Evolutionary conservation across 225 moss, liverwort and hornwort species (phyloP), one percentile per base, ranked within the genome.

Genomic region (Pseudisothecium myosuroides): DNA sequence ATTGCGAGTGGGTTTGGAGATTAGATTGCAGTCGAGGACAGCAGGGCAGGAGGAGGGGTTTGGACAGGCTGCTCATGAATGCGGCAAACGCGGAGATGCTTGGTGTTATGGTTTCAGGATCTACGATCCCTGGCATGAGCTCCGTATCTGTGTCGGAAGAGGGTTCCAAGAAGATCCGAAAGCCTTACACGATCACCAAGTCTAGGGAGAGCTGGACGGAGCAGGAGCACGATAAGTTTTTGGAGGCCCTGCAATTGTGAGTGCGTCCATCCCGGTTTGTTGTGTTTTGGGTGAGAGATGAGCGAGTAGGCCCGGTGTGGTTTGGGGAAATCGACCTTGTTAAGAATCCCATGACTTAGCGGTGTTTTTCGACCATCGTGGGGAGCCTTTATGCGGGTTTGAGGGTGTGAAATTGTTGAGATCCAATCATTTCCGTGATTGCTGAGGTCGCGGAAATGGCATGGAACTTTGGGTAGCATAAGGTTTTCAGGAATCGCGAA

Each of bases 121-220:
- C 93, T 23, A 85, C 93, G 68, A 77, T 93, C 45, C 92, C 93
- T 89, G 93, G 91, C 83, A 94, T 93, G 90, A 93, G 90, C 92
- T 90, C 94, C 56, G 67, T 41, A 39, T 89, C 93, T 27, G 36
- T 93, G 47, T 96, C 97, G n/a, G 98, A 99, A 74, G 98, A 99
- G 45, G 96, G 95, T 21, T 96, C 95, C 12, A 99, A 96, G 81
- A 99, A 99, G 95, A 95, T 99, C 55, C 96, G 99, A 14, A 99
- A 99, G 87, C 96, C 99, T 50, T 99, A 99, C 88, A 97, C 97
- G 80, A 99, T 99, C 89, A 99, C 99, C 27, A 99, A 99, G 94
- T 96, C 97, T 41, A 94, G 99, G 80, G 99, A 99, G 90, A 99
- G 99, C 92, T 99, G 99, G 99, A 97, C 99, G 47, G 99, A 99